Evolutionary conservation across 345 rosid species (phyloP), one percentile per base, ranked within the genome.

Genomic region (Aquilaria malaccensis): DNA sequence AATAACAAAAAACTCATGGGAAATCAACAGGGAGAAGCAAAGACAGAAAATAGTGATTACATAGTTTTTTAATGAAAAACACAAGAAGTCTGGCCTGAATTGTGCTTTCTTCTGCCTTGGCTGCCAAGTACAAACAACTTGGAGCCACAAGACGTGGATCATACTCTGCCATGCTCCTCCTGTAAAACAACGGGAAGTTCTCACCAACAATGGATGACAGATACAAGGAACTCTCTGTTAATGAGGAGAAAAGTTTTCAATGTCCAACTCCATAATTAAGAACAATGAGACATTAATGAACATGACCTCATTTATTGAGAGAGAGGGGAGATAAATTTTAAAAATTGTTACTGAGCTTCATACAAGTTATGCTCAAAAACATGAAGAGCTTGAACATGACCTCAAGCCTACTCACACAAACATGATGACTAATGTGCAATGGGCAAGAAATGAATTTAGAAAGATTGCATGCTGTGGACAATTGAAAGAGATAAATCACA

Each of bases 21-120:
- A 56, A 61, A 47, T 43, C 22, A 7, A 56, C 41, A 64, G 29
- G 59, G 50, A 10, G 2, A 14, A 62, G 61, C 30, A 45, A 52
- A 63, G 52, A 11, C 33, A 66, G 57, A 15, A 56, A 31, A 52
- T 69, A 79, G 76, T 37, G 60, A 62, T 86, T 83, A 88, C 96
- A 70, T 52, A 81, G 0, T 82, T 86, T 94, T 74, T 69, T 88
- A 0, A 76, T 77, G 81, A 73, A 94, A 72, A 84, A 94, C 52
- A 69, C 81, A 66, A 90, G 86, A 52, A 83, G 72, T 60, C 81
- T 85, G 71, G 96, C 97, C 75, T 84, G 99, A 64, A 90, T 83
- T 5, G 88, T 87, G 88, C 97, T 86, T 80, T 94, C 99, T 79
- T 94, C 99, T 67, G 96, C 99, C 78, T 90, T 94, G 37, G 97